Evolutionary conservation across 495 filamentous ascomycete genomes (phyloP).

Genomic region (Neurospora tetraspora): DNA sequence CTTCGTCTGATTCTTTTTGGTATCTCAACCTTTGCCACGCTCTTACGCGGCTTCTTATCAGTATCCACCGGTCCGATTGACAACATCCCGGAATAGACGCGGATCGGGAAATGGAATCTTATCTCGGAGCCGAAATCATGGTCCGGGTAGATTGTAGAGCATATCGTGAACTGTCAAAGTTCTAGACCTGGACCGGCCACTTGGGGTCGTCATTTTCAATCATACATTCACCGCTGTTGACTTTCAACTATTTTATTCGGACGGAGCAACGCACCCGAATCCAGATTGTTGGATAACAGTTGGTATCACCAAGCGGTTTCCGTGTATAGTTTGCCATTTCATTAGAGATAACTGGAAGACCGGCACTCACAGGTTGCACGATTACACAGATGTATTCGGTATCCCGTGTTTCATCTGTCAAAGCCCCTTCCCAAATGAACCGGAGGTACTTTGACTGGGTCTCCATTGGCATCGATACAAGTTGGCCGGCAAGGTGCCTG

Average conservation of each 20-base stretch:
- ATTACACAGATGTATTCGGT: neutral
- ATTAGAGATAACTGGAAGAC: neutral
- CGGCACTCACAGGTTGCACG: neutral
- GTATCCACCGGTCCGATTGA: neutral
- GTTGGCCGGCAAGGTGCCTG: neutral
- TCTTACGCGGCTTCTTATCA: neutral
- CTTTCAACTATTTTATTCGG: neutral
- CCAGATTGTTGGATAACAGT: neutral
- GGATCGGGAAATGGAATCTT: neutral
- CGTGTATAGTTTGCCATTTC: neutral
- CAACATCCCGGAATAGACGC: neutral
- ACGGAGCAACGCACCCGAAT: neutral
- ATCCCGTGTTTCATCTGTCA: neutral
- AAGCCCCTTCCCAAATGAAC: neutral
- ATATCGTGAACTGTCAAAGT: neutral
- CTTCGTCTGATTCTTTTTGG: neutral
- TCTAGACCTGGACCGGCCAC: neutral
- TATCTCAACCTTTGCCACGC: neutral
- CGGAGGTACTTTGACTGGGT: neutral
- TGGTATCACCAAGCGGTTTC: neutral
- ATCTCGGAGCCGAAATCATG: neutral
- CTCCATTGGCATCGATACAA: neutral
- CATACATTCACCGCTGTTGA: neutral
- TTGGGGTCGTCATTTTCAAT: neutral
- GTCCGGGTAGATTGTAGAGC: neutral